Conservation (phyloP, 768 basidiomycete genomes). For the Suillus tomentosus region DNA sequence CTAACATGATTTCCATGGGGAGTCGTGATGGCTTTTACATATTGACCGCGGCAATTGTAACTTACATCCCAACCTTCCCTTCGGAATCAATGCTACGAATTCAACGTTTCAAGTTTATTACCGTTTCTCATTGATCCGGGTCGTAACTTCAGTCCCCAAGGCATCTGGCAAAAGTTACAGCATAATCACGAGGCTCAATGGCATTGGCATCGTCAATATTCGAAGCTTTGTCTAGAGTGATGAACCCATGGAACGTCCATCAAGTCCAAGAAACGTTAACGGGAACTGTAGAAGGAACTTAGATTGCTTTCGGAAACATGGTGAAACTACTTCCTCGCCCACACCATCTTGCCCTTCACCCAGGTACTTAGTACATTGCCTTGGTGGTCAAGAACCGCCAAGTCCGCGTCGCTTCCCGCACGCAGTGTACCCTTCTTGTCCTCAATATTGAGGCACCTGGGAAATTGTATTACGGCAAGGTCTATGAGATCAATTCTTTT, state of each 20-base stretch:
- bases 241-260: neutral
- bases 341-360: conserved; percentile 76
- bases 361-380: conserved; percentile 72
- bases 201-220: neutral
- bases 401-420: conserved; percentile 84
- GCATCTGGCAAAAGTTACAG: neutral
- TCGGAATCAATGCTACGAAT: neutral
- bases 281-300: neutral
- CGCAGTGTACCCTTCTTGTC: conserved; percentile 79
- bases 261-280: neutral
- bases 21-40: neutral
- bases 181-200: neutral
- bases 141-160: neutral
- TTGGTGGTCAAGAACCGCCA: conserved; percentile 70
- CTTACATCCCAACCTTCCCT: neutral
- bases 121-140: neutral
- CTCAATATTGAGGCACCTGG: conserved; percentile 76
- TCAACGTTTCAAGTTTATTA: neutral
- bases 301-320: neutral
- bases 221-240: too few relatives aligned
- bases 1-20: neutral
- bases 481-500: conserved; percentile 5
- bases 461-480: conserved; percentile 9
- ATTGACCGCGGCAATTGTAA: neutral
- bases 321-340: conserved; percentile 41